phyloP scores from a whole-genome alignment of 305 asterid species.

The Rubia peregrina region DNA sequence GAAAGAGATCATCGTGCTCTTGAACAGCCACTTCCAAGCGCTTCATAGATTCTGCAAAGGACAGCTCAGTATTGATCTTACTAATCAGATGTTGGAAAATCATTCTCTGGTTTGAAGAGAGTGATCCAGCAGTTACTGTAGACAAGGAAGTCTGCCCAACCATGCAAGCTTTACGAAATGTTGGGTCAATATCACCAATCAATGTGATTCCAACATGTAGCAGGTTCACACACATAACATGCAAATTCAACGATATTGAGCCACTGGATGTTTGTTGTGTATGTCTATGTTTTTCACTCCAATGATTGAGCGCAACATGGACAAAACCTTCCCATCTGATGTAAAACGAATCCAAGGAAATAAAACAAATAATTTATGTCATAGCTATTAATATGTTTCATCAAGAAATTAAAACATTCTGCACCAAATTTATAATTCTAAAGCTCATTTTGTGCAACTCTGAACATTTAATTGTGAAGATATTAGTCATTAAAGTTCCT shows the following conservation, averaged over 20 bases:
- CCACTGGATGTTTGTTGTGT: constrained; percentile 15
- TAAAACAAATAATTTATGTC: not conserved
- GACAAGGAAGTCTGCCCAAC: constrained; percentile 48
- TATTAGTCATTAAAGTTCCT: not conserved
- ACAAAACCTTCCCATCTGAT: constrained; percentile 86
- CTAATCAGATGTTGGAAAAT: constrained; percentile 37
- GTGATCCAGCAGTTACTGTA: constrained; percentile 29
- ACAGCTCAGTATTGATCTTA: constrained; percentile 34
- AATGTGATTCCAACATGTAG: constrained; percentile 50
- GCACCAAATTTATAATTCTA: not conserved
- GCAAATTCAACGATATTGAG: constrained; percentile 22
- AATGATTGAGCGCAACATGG: constrained; percentile 53
- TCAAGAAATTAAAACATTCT: not conserved
- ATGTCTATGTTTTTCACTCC: constrained; percentile 38
- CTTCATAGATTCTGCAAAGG: constrained; percentile 31
- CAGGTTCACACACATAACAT: constrained; percentile 34
- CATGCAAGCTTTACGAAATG: constrained; percentile 66
- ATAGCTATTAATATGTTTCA: not conserved
- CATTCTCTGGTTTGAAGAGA: constrained; percentile 30
- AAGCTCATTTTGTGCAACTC: not conserved
- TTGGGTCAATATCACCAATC: constrained; percentile 44
- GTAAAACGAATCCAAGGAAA: constrained; percentile 4
- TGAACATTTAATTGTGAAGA: not conserved
- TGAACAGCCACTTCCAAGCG: constrained; percentile 35
- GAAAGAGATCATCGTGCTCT: constrained; percentile 53